Base-by-base conservation (phyloP, 2,329 filamentous ascomycete species). In the Penicillium hesseltinei region DNA sequence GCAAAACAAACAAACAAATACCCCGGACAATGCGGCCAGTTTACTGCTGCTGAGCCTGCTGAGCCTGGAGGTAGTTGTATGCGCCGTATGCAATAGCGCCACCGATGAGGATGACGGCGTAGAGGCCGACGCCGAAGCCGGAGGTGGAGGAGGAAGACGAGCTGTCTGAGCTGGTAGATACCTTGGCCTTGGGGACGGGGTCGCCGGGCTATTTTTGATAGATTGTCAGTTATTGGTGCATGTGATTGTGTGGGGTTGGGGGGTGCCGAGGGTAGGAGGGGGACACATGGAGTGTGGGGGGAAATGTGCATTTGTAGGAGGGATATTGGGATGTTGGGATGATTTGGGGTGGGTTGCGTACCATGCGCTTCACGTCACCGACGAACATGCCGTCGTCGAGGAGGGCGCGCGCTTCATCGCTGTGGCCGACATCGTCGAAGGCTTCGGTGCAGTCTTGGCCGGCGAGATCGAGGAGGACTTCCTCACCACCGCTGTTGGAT, bases 361-460 rank as follows among this genome's bases (percentile, higher is more conserved):
- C 91, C 82, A 84, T 75, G 76, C 91, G 85, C 87, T 96, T 95
- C 75, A 97, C 78, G 38, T 74, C 82, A 64, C 91, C 92, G 66
- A 94, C 83, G 51, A 87, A 78, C 64, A 96, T 81, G 71, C 86
- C 85, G 44, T 47, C 44, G 33, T 89, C 87, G 57, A 99, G 87
- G 66, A 96, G 93, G 82, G 97, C 93, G 66, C 94, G 89, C 66
- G 94, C 94, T 83, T 99, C 94, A 78, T 99, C 94, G 71, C 90
- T 95, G 88, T 99, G 94, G 73, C 94, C 94, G 72, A 99, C 94
- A 79, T 99, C 94, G 82, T 99, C 94, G 75, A 99, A 99, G 61
- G 94, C 93, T 81, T 97, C 94, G 69, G 93, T 96, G 71, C 90
- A 89, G 78, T 99, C 94, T 81, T 96, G 92, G 68, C 94, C 94